A percentile compares a stretch with the other conserved stretches of the same genome.
Conservation (phyloP, 2,329 filamentous ascomycete species). For the Botryotinia calthae region DNA sequence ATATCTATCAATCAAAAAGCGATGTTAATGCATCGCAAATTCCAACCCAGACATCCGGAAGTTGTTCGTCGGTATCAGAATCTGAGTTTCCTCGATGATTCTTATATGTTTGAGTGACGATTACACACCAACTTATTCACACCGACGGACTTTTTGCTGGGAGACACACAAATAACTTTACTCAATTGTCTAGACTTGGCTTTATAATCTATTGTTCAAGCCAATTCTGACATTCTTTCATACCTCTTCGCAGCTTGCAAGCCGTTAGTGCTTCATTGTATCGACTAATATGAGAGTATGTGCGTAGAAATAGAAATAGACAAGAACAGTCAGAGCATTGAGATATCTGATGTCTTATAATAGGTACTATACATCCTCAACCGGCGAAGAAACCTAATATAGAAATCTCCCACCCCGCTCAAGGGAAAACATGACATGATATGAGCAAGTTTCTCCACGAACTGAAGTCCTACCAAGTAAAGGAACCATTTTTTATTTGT, state of each 20-base stretch:
- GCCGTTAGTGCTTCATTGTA: not conserved
- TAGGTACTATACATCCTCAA: not conserved
- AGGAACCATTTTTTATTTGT: not conserved
- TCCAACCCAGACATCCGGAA: not conserved
- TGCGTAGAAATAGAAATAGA: not conserved
- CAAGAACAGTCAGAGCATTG: not conserved
- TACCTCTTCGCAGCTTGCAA: not conserved
- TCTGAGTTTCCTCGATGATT: not conserved
- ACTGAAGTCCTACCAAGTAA: no score
- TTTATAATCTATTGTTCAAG: not conserved
- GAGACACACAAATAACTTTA: not conserved
- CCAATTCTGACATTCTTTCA: not conserved
- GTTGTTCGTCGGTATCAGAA: not conserved
- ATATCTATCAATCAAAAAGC: not conserved
- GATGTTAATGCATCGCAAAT: not conserved
- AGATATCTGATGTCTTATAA: not conserved
- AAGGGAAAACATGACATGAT: no score
- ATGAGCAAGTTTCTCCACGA: no score
- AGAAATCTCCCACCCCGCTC: no score
- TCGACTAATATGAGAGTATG: not conserved
- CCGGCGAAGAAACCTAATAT: no score
- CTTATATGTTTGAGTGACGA: no score
- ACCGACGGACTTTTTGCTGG: no score
- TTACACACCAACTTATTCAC: no score
- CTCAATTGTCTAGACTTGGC: not conserved